phyloP scores from a whole-genome alignment of 495 filamentous ascomycete genomes.

The Tetracladium marchalianum region DNA sequence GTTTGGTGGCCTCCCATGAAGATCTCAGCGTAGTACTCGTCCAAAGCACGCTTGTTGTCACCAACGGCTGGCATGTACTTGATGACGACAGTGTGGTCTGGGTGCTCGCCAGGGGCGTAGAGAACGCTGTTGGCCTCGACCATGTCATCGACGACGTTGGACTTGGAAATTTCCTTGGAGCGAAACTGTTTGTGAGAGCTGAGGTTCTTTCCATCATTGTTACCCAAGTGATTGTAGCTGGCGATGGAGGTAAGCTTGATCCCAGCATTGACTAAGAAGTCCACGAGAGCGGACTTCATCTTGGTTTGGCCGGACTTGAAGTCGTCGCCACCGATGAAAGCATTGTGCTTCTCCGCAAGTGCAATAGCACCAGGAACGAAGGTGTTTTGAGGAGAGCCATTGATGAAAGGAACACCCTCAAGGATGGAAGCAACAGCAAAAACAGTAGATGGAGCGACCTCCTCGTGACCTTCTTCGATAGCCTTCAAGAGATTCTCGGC shows the following conservation, averaged over 20 bases:
- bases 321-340: constrained; percentile 97
- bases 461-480: constrained; percentile 75
- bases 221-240: constrained; percentile 98
- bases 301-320: constrained; percentile 99
- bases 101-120: constrained; percentile 81
- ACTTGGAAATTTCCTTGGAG: constrained; percentile 99
- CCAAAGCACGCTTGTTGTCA: constrained; percentile 96
- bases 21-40: constrained; percentile 99
- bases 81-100: constrained; percentile 85
- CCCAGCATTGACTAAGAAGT: constrained; percentile 96
- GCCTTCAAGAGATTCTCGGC: constrained; percentile 85
- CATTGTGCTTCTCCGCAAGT: constrained; percentile 74
- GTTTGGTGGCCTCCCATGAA: constrained; percentile 99
- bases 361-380: constrained; percentile 90
- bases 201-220: constrained; percentile 98
- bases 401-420: constrained; percentile 92
- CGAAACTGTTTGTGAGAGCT: constrained; percentile 97
- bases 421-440: constrained; percentile 93
- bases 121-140: constrained; percentile 88
- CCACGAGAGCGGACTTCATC: constrained; percentile 98
- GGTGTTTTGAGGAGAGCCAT: constrained; percentile 97
- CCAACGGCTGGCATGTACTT: constrained; percentile 99
- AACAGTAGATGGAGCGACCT: constrained; percentile 87
- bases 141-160: constrained; percentile 98
- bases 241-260: constrained; percentile 99